Conservation (phyloP, 2,329 filamentous ascomycete genomes). For the Fusarium heterosporum region DNA sequence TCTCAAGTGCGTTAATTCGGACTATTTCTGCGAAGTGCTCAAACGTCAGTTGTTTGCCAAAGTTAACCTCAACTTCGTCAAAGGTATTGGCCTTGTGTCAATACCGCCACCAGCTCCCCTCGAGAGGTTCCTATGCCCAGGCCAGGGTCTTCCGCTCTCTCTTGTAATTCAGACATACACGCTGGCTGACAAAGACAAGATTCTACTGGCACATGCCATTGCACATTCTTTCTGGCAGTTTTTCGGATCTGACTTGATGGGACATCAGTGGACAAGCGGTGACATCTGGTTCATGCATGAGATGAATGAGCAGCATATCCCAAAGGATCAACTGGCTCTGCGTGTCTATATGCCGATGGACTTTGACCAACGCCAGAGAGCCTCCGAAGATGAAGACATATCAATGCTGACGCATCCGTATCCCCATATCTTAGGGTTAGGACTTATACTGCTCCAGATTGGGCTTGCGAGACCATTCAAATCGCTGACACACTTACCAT, state of each 20-base stretch:
- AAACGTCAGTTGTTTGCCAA: neutral
- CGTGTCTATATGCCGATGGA: neutral
- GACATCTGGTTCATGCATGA: neutral
- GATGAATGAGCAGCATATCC: neutral
- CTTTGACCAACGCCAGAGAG: accelerated
- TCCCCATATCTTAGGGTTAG: accelerated
- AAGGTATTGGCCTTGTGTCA: neutral
- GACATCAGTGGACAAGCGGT: accelerated
- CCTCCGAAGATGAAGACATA: accelerated
- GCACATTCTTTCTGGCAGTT: constrained; percentile 1
- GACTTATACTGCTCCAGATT: neutral
- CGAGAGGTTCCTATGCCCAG: neutral
- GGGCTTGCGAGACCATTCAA: neutral
- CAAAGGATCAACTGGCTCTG: accelerated
- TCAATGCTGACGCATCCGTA: neutral
- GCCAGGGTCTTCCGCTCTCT: accelerated
- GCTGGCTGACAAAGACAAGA: neutral
- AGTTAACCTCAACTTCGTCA: neutral
- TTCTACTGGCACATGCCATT: neutral
- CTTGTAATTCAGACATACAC: neutral
- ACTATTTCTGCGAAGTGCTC: neutral
- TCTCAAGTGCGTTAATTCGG: accelerated
- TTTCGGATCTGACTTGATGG: neutral
- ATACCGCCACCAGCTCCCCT: neutral
- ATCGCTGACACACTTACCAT: accelerated